These are phyloP conservation scores for Pyronema domesticum DNA, from an alignment of 495 filamentous ascomycete species.

Conservation along the genomic window DNA sequence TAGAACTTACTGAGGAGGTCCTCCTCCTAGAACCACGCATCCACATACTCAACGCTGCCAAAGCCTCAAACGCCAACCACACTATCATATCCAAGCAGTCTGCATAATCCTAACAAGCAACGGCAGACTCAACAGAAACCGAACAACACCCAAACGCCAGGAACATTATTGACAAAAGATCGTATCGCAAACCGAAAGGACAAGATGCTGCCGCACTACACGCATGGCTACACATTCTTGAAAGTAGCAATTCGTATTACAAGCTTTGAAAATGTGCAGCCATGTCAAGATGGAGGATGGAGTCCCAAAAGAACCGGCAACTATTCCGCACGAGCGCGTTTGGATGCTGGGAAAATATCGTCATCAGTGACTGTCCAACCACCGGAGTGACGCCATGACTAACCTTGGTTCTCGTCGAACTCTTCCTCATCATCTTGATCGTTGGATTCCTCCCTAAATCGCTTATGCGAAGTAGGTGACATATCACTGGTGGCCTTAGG, in stretches of 20 bases:
- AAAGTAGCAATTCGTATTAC: background rate
- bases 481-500: background rate
- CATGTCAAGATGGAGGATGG: background rate
- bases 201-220: background rate
- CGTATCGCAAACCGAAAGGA: background rate
- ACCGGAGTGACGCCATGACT: background rate
- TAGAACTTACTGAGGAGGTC: background rate
- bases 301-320: background rate
- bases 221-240: background rate
- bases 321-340: slow-evolving; percentile 6
- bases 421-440: background rate
- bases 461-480: background rate
- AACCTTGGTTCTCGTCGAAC: slow-evolving; percentile 4
- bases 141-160: background rate
- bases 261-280: background rate
- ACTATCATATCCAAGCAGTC: background rate
- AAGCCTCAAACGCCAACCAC: background rate
- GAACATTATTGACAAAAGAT: background rate
- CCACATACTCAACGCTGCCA: background rate
- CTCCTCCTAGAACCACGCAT: background rate
- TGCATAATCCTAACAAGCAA: background rate
- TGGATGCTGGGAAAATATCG: background rate
- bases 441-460: background rate
- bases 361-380: background rate
- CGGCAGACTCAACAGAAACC: background rate